Evolutionary conservation across 2,329 filamentous ascomycete genomes (phyloP).

Genomic region (Aspergillus quadrilineatus): DNA sequence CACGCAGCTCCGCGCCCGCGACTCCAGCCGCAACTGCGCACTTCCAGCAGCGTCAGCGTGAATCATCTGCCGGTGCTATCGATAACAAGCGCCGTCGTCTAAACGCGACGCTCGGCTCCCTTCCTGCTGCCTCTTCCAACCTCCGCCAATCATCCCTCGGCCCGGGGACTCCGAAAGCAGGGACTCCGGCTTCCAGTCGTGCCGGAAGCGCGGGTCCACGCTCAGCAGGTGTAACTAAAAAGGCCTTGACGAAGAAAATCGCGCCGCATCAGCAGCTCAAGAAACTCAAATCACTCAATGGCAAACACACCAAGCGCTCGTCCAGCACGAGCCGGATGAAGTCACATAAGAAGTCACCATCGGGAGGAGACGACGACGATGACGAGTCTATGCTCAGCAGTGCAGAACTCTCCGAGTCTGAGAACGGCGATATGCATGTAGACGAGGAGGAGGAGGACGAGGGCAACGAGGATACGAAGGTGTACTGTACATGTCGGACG

Average conservation of each 20-base stretch:
- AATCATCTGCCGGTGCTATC: conserved; percentile 54
- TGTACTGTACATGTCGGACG: conserved; percentile 66
- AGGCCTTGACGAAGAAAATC: conserved; percentile 53
- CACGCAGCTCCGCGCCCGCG: conserved; percentile 46
- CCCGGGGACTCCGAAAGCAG: conserved; percentile 62
- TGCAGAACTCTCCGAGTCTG: conserved; percentile 50
- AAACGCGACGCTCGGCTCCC: conserved; percentile 52
- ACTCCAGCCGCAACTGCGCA: conserved; percentile 43
- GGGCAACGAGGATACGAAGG: conserved; percentile 58
- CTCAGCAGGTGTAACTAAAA: conserved; percentile 40
- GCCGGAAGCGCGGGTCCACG: conserved; percentile 60
- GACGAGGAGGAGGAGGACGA: conserved; percentile 52
- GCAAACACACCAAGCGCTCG: conserved; percentile 44
- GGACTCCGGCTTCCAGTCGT: conserved; percentile 53
- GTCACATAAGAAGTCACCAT: conserved; percentile 43
- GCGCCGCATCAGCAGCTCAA: conserved; percentile 55
- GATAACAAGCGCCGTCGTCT: conserved; percentile 61
- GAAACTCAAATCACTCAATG: conserved; percentile 36
- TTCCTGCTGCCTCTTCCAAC: conserved; percentile 55
- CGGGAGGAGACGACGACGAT: conserved; percentile 47
- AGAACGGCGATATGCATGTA: conserved; percentile 40
- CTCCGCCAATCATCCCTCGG: conserved; percentile 62
- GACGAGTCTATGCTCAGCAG: conserved; percentile 57
- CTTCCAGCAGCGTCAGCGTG: conserved; percentile 52
- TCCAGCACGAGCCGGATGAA: conserved; percentile 41